Evolutionary conservation across 1,284 basidiomycete species (phyloP), one percentile per base, ranked within the genome.

Genomic region (Heterobasidion occidentale): DNA sequence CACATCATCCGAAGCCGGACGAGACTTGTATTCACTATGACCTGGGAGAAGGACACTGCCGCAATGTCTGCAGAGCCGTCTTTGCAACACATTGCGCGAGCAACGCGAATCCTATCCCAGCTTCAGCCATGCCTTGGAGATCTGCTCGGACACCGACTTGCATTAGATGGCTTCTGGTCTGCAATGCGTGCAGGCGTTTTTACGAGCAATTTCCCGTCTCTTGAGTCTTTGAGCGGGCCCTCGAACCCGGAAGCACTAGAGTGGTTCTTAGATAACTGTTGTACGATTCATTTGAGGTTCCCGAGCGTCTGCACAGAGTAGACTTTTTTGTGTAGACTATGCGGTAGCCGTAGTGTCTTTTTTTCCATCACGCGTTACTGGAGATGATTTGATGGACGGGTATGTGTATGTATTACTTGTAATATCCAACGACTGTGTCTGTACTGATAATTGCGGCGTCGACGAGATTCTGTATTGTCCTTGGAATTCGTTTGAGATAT

Each of bases 231-330:
- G 38, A 58, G 61, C 46, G 58, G 61, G 2, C 63, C 58, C 1
- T 52, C 59, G 34, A 53, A 46, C n/a, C 56, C 58, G 6, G 50
- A 62, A 46, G 55, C 56, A 46, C 50, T 65, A 54, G 61, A 63
- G 46, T 52, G 58, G 12, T 66, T 66, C 55, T 52, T 66, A 14
- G 63, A 61, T 52, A 66, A 57, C 46, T 66, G 65, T 48, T 55
- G 56, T 19, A 57, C 56, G 5, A 42, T 42, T 4, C 38, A 42
- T 5, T 42, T n/a, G 38, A 42, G 38, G n/a, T 42, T 42, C n/a
- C 38, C 38, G n/a, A 27, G 27, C 27, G 27, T 27, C 5, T 27
- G 27, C 27, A 27, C 27, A 27, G 27, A 27, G 27, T 27, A 27
- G 27, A 27, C 5, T 27, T 27, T 27, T 4, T 27, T 27, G 27